Conservation (phyloP, 164 flowering plant genomes). For the Sedum album region DNA sequence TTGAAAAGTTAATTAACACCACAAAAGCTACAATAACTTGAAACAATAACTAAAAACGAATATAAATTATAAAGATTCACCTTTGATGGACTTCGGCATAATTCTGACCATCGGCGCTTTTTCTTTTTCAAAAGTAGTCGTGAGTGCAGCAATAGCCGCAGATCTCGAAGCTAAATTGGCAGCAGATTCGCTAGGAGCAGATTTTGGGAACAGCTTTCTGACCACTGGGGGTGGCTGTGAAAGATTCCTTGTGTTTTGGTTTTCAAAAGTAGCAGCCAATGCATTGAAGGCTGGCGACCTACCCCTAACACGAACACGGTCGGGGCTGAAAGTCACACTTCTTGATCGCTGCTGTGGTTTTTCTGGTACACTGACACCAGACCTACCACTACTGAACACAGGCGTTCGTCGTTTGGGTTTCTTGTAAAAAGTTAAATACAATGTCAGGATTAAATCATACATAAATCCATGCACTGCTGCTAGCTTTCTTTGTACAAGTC, state of each 20-base stretch:
- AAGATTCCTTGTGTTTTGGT: conserved; percentile 69
- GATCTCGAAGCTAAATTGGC: conserved; percentile 48
- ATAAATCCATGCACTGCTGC: neutral
- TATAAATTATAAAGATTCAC: conserved; percentile 23
- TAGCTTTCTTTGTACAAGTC: neutral
- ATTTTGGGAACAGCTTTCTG: conserved; percentile 83
- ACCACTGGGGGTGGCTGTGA: conserved; percentile 94
- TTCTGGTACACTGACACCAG: conserved; percentile 58
- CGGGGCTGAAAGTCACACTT: conserved; percentile 97
- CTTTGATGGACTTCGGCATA: conserved; percentile 51
- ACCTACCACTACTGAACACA: conserved; percentile 76
- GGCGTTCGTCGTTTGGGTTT: conserved; percentile 90
- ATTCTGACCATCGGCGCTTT: conserved; percentile 31
- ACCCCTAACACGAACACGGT: conserved; percentile 96
- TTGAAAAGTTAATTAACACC: neutral
- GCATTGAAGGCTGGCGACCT: conserved; percentile 97
- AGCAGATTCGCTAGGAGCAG: conserved; percentile 61
- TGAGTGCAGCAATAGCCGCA: conserved; percentile 67
- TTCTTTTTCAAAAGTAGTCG: conserved; percentile 58
- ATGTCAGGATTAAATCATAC: neutral
- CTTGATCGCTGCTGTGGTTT: conserved; percentile 82
- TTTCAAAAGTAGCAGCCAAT: conserved; percentile 88
- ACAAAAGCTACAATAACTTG: neutral
- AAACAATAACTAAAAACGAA: neutral
- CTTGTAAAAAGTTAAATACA: conserved; percentile 30